Conservation (phyloP, 2,329 filamentous ascomycete genomes). For the Ophiostoma novo-ulmi region DNA sequence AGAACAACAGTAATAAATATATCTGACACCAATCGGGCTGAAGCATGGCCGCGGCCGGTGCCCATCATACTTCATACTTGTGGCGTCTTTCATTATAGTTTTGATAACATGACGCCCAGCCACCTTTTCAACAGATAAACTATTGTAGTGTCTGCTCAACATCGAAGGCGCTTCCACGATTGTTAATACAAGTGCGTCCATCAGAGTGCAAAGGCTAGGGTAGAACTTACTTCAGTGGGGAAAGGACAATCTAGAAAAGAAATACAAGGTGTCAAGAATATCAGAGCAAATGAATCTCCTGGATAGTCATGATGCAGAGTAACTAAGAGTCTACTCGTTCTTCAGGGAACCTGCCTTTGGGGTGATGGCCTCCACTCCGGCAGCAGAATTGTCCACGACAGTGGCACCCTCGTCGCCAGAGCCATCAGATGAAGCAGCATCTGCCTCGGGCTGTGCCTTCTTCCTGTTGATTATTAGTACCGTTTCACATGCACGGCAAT, state of each 20-base stretch:
- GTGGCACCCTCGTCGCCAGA: constrained; percentile 50
- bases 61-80: neutral
- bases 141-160: neutral
- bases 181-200: neutral
- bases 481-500: neutral
- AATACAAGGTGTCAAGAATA: neutral
- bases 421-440: constrained; percentile 41
- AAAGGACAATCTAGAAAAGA: neutral
- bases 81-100: neutral
- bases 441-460: constrained; percentile 39
- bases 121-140: neutral
- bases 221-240: neutral
- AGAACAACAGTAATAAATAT: constrained; percentile 4
- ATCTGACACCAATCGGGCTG: neutral
- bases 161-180: neutral
- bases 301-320: neutral
- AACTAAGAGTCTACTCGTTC: constrained; percentile 12
- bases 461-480: constrained; percentile 31
- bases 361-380: constrained; percentile 31
- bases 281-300: neutral
- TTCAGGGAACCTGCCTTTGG: constrained; percentile 18
- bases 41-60: neutral
- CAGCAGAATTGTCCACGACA: constrained; percentile 46
- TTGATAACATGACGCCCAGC: neutral
- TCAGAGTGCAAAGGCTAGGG: neutral